These are phyloP conservation scores for Zancudomyces culisetae DNA, from an alignment of 371 early-diverging fungal genomes.

Conservation along the genomic window DNA sequence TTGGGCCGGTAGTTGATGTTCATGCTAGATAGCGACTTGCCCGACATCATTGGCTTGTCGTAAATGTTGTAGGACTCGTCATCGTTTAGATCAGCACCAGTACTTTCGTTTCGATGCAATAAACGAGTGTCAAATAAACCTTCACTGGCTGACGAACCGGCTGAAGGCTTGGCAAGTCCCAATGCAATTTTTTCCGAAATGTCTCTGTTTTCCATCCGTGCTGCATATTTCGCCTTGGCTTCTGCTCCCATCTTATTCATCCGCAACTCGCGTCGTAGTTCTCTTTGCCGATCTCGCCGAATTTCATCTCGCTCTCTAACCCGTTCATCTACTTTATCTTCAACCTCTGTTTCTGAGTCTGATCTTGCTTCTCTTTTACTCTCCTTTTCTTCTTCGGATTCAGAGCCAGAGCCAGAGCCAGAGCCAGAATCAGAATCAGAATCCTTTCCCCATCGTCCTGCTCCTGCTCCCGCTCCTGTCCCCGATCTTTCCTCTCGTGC, in stretches of 20 bases:
- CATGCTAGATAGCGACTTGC: slow-evolving; percentile 31
- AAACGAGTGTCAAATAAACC: slow-evolving; percentile 83
- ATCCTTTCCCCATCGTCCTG: background rate
- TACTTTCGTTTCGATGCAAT: slow-evolving; percentile 76
- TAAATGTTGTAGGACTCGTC: slow-evolving; percentile 73
- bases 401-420: background rate
- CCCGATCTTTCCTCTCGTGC: slow-evolving; percentile 69
- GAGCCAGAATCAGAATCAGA: background rate
- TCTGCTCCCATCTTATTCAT: slow-evolving; percentile 82
- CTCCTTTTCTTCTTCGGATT: background rate
- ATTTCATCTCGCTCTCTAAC: slow-evolving; percentile 69
- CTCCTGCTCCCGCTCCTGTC: background rate
- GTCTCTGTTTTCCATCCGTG: slow-evolving; percentile 66
- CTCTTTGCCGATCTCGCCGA: slow-evolving; percentile 62
- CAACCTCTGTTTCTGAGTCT: background rate
- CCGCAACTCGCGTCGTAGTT: slow-evolving; percentile 71
- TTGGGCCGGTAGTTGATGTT: slow-evolving; percentile 66
- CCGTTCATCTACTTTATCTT: slow-evolving; percentile 26
- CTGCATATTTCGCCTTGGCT: slow-evolving; percentile 58
- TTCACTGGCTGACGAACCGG: slow-evolving; percentile 38
- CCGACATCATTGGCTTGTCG: slow-evolving; percentile 76
- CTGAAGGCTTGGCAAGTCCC: slow-evolving; percentile 79
- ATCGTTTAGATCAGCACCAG: slow-evolving; percentile 69
- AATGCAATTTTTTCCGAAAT: slow-evolving; percentile 95
- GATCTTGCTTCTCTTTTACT: background rate